Evolutionary conservation across 2,329 filamentous ascomycete genomes (phyloP).

Genomic region (Geosmithia putterillii): DNA sequence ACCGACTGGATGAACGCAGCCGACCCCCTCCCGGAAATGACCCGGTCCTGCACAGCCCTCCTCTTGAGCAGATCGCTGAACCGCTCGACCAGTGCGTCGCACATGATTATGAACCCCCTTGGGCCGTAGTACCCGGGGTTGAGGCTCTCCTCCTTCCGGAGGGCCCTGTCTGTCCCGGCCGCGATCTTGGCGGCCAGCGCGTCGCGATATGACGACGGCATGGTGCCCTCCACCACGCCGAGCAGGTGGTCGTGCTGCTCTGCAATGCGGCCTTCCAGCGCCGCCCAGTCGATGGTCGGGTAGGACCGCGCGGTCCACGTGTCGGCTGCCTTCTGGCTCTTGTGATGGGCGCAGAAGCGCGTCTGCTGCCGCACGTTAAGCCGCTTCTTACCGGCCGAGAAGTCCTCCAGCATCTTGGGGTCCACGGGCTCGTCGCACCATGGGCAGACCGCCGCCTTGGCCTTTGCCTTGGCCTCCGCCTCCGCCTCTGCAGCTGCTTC

Average conservation of each 20-base stretch:
- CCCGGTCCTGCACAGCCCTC: slow-evolving; percentile 48
- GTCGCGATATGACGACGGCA: slow-evolving; percentile 47
- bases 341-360: slow-evolving; percentile 53
- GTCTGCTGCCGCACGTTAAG: slow-evolving; percentile 47
- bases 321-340: slow-evolving; percentile 36
- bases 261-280: slow-evolving; percentile 45
- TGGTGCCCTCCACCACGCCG: slow-evolving; percentile 42
- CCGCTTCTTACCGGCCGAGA: slow-evolving; percentile 27
- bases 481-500: neutral
- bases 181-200: slow-evolving; percentile 41
- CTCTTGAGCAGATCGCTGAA: slow-evolving; percentile 50
- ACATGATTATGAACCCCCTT: slow-evolving; percentile 60
- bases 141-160: slow-evolving; percentile 45
- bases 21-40: slow-evolving; percentile 55
- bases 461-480: no score
- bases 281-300: slow-evolving; percentile 58
- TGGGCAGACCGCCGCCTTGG: slow-evolving; percentile 37
- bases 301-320: slow-evolving; percentile 44
- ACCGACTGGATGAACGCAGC: slow-evolving; percentile 62
- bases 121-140: slow-evolving; percentile 78
- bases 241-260: slow-evolving; percentile 43
- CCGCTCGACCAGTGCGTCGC: slow-evolving; percentile 49
- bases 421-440: slow-evolving; percentile 54
- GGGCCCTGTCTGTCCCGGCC: slow-evolving; percentile 44
- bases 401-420: slow-evolving; percentile 36